These are phyloP conservation scores for Phaeosphaeriaceae sp. DNA, from an alignment of 2,329 filamentous ascomycete species.

Conservation along the genomic window DNA sequence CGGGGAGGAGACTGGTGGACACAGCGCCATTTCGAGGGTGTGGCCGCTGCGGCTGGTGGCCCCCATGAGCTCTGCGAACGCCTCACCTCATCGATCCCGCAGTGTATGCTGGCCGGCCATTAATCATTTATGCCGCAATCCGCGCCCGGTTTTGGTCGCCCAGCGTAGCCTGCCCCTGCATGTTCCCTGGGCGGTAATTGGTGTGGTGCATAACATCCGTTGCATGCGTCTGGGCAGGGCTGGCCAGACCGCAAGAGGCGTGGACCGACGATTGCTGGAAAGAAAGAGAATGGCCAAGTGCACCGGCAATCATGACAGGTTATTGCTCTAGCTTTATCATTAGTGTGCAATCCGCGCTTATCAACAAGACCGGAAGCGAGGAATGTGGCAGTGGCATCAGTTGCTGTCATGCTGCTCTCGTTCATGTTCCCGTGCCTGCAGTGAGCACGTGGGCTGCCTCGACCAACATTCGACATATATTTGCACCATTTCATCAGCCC, in stretches of 20 bases:
- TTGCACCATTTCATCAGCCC: not conserved
- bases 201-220: constrained; percentile 17
- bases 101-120: not conserved
- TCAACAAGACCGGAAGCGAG: not conserved
- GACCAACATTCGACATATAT: not conserved
- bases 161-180: constrained; percentile 19
- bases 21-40: not conserved
- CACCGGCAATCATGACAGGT: not conserved
- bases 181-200: constrained; percentile 16
- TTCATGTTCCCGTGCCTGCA: not conserved
- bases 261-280: constrained; percentile 2
- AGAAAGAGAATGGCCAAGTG: not conserved
- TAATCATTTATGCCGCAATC: not conserved
- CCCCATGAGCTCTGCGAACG: not conserved
- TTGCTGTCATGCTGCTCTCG: not conserved
- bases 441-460: constrained; percentile 4
- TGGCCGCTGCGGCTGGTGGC: not conserved
- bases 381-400: not conserved
- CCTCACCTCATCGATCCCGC: not conserved
- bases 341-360: constrained; percentile 3
- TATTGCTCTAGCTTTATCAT: not conserved
- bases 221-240: constrained; percentile 7
- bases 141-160: constrained; percentile 9
- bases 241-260: not conserved
- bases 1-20: constrained; percentile 1